These are phyloP conservation scores for Durotheca rogersii DNA, from an alignment of 495 filamentous ascomycete species.

Conservation along the genomic window DNA sequence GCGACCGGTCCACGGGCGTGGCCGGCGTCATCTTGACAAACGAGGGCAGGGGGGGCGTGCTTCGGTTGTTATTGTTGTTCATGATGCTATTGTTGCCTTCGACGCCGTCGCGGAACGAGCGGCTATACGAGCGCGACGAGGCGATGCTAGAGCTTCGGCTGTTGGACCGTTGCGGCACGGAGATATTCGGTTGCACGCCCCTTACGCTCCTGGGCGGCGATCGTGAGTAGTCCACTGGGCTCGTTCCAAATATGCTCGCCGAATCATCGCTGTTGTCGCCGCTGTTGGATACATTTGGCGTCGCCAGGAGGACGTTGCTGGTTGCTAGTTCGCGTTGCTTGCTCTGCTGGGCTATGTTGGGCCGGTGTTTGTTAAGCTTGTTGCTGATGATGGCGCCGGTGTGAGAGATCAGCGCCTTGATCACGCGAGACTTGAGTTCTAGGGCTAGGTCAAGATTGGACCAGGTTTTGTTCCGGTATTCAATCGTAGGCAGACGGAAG, in stretches of 20 bases:
- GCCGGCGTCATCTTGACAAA: conserved; percentile 46
- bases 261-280: conserved; percentile 54
- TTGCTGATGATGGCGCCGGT: conserved; percentile 96
- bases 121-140: conserved; percentile 43
- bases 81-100: too few relatives aligned
- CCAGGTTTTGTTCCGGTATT: conserved; percentile 98
- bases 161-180: conserved; percentile 37
- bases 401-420: conserved; percentile 90
- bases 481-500: conserved; percentile 89
- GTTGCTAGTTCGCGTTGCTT: conserved; percentile 77
- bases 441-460: conserved; percentile 94
- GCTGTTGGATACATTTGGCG: conserved; percentile 35
- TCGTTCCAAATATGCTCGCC: conserved; percentile 46
- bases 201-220: conserved; percentile 49
- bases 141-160: conserved; percentile 52
- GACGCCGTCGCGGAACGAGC: conserved; percentile 5
- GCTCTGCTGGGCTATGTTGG: conserved; percentile 72
- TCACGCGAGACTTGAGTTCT: conserved; percentile 88
- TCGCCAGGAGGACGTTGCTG: conserved; percentile 55
- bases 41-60: conserved; percentile 32
- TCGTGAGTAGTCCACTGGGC: conserved; percentile 52
- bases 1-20: conserved; percentile 36
- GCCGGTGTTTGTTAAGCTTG: conserved; percentile 87
- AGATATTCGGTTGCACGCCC: conserved; percentile 42
- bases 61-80: conserved; percentile 21